These are phyloP conservation scores for Ganoderma sinense DNA, from an alignment of 1,284 basidiomycete genomes.

Conservation along the genomic window DNA sequence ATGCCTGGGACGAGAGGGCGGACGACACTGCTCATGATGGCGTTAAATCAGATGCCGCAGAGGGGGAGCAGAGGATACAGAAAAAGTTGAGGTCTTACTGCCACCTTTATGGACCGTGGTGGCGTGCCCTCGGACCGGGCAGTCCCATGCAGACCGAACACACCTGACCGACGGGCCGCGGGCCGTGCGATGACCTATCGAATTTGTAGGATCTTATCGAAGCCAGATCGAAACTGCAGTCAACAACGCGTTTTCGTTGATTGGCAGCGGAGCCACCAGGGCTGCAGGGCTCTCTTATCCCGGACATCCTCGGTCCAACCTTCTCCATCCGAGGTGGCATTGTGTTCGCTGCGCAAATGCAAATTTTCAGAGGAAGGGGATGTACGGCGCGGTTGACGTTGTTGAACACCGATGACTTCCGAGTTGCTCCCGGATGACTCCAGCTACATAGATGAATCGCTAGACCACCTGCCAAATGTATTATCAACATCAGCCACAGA, in stretches of 20 bases:
- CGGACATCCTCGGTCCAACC: not conserved
- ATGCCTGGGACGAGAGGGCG: slow-evolving; percentile 80
- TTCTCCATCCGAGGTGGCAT: not conserved
- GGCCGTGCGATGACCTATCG: slow-evolving; percentile 19
- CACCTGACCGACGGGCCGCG: slow-evolving; percentile 32
- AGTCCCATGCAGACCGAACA: slow-evolving; percentile 13
- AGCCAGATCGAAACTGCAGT: not conserved
- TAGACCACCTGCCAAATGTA: not conserved
- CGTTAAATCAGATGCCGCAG: slow-evolving; percentile 52
- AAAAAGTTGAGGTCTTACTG: slow-evolving; percentile 20
- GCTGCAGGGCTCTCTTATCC: not conserved
- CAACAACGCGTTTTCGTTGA: not conserved
- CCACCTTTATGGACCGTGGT: slow-evolving; percentile 24
- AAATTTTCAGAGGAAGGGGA: not conserved
- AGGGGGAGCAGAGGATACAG: slow-evolving; percentile 27
- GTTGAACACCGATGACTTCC: not conserved
- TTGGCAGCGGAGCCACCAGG: not conserved
- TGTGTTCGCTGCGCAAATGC: not conserved
- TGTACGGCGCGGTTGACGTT: not conserved
- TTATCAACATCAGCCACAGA: not conserved
- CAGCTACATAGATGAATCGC: not conserved
- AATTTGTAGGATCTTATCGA: slow-evolving; percentile 9
- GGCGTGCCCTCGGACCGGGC: slow-evolving; percentile 24
- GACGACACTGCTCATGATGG: slow-evolving; percentile 30
- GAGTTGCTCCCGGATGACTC: not conserved